Conservation (phyloP, 225 moss, liverwort and hornwort species). For the Straminergon stramineum region DNA sequence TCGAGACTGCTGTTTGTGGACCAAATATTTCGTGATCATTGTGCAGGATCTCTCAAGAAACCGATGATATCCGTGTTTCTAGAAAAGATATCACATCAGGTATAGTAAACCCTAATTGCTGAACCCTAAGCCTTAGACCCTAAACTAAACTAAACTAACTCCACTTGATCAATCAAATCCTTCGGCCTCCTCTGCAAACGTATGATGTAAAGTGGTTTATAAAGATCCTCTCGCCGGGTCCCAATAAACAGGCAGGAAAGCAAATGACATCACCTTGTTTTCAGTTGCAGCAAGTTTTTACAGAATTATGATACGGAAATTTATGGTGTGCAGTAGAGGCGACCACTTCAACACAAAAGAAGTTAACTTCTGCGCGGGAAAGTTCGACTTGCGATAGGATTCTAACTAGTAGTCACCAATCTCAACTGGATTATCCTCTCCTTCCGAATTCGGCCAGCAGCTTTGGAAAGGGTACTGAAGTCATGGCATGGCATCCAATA, state of each 20-base stretch:
- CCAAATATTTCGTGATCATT: background rate
- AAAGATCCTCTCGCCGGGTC: background rate
- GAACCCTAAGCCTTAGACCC: background rate
- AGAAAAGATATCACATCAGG: constrained; percentile 12
- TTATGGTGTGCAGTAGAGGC: constrained; percentile 12
- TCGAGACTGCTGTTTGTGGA: background rate
- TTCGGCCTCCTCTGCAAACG: background rate
- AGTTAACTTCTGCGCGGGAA: background rate
- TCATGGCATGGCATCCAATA: background rate
- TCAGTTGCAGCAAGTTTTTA: background rate
- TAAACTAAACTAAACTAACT: background rate
- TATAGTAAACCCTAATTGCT: background rate
- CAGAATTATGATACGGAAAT: background rate
- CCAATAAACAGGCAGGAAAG: background rate
- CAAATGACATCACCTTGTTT: background rate
- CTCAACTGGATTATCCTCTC: background rate
- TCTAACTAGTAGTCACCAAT: background rate
- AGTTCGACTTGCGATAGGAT: constrained; percentile 1
- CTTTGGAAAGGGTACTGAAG: background rate
- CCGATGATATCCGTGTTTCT: background rate
- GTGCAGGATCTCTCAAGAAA: constrained; percentile 21
- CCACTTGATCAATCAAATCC: background rate
- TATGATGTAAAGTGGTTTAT: background rate
- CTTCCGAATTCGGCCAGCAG: background rate
- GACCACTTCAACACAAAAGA: background rate